Conservation (phyloP, 2,329 filamentous ascomycete species). For the Dothiorella sarmentorum region DNA sequence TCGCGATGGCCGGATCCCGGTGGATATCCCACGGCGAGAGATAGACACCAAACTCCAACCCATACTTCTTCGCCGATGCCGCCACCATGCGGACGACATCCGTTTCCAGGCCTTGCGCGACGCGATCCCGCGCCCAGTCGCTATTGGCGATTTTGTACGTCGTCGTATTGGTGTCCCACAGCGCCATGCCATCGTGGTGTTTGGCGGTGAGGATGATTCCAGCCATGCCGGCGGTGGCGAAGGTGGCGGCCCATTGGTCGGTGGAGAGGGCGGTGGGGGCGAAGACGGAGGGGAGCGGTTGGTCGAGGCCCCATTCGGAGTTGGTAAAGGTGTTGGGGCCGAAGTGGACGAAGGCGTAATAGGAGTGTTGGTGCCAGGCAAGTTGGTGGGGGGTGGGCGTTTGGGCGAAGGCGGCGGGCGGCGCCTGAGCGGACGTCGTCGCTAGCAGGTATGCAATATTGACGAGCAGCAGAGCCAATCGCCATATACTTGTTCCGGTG, state of each 20-base stretch:
- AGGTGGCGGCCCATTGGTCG: constrained; percentile 22
- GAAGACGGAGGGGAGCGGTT: constrained; percentile 21
- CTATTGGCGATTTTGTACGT: constrained; percentile 34
- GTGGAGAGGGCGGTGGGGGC: constrained; percentile 20
- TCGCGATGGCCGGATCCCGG: constrained; percentile 37
- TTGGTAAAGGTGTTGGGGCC: constrained; percentile 24
- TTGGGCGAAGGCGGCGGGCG: constrained; percentile 20
- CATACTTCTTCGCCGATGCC: constrained; percentile 31
- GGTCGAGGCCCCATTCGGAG: constrained; percentile 22
- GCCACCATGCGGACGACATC: constrained; percentile 35
- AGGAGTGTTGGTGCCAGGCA: constrained; percentile 20
- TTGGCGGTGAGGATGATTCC: constrained; percentile 39
- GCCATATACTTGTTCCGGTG: neutral
- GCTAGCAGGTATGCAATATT: neutral
- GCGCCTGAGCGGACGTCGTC: neutral
- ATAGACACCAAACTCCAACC: constrained; percentile 36
- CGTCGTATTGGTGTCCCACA: constrained; percentile 36
- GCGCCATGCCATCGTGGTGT: constrained; percentile 38
- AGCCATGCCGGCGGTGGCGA: constrained; percentile 29
- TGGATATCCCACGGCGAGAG: constrained; percentile 39
- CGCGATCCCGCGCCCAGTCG: constrained; percentile 30
- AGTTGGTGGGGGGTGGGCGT: constrained; percentile 21
- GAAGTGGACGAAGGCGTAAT: constrained; percentile 24
- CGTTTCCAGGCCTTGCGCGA: constrained; percentile 26
- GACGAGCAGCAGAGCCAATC: neutral